Base-by-base conservation (phyloP, 352 stramenopile species). In the Globisporangium cylindrosporum region DNA sequence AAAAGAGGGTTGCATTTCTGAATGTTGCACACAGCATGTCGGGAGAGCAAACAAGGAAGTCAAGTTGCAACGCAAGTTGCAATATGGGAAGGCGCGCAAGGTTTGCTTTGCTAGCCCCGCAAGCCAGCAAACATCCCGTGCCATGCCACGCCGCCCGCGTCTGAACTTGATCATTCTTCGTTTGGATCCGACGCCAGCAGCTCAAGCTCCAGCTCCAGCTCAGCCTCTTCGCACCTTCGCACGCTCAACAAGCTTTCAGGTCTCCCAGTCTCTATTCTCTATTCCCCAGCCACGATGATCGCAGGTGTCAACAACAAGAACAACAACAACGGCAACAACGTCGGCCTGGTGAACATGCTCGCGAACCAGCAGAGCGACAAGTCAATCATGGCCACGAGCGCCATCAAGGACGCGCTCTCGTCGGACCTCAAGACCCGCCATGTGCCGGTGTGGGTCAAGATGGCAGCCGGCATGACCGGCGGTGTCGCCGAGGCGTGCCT, bases 401-500 rank as follows among this genome's bases (percentile, higher is more conserved):
- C 86, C 15, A 69, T 94, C 25, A 94, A 94, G 64, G 86, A 94
- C 68, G 84, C 81, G 48, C 79, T 94, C 56, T 81, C 79, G 24
- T 81, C 80, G 7, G 82, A 92, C 68, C 75, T 92, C 57, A 92
- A 94, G 80, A 88, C 74, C 27, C 78, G 83, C 0, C 72, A 58
- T 6, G 82, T 94, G 59, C 84, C 86, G 10, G 84, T 92, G 64
- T 82, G 91, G 67, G 82, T 94, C 60, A 94, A 94, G 76, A 94
- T 96, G 82, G 54, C 92, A 56, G 89, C 89, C 1, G 89, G 89
- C 36, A 95, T 95, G 88, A 85, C 85, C 7, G 89, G 88, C 62
- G 89, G 89, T 48, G 82, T 96, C n/a, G 88, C 86, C 1, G 89
- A 96, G 67, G 89, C 89, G 27, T 95, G 87, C 66, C 78, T 86